A percentile compares a stretch with the other conserved stretches of the same genome.
Evolutionary conservation across 2,329 filamentous ascomycete genomes (phyloP).

Genomic region (Trematosphaeria pertusa): DNA sequence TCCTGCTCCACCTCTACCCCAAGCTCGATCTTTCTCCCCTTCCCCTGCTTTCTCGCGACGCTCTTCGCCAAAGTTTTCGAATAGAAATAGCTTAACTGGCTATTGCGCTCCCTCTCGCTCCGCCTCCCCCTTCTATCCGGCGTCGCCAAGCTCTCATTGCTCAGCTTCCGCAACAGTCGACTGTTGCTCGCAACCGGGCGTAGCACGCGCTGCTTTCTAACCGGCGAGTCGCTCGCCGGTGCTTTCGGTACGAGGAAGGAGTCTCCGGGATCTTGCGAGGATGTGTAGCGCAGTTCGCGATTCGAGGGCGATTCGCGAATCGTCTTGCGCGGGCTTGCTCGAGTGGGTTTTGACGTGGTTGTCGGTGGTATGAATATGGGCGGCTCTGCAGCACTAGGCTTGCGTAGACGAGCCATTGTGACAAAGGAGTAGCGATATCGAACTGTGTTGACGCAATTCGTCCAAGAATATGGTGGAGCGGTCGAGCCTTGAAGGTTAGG

Average conservation of each 20-base stretch:
- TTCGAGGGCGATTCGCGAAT: conserved; percentile 27
- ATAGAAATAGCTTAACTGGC: conserved; percentile 27
- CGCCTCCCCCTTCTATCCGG: conserved; percentile 31
- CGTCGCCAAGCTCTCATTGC: conserved; percentile 37
- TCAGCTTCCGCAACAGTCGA: conserved; percentile 33
- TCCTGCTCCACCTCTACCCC: conserved; percentile 12
- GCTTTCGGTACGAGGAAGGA: conserved; percentile 32
- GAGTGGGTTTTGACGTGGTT: conserved; percentile 23
- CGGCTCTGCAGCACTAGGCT: conserved; percentile 35
- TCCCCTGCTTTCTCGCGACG: conserved; percentile 28
- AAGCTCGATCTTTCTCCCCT: conserved; percentile 11
- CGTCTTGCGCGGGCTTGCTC: conserved; percentile 38
- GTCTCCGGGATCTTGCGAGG: conserved; percentile 29
- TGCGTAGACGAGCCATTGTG: conserved; percentile 46
- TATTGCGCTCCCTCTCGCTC: conserved; percentile 12
- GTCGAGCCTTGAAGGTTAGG: background rate
- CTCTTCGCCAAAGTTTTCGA: conserved; percentile 39
- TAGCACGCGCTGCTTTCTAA: conserved; percentile 41
- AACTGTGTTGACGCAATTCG: conserved; percentile 5
- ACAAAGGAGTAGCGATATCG: conserved; percentile 6
- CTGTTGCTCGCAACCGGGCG: conserved; percentile 42
- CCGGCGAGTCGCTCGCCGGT: conserved; percentile 22
- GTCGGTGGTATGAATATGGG: conserved; percentile 23
- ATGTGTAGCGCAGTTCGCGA: conserved; percentile 31
- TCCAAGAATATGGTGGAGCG: conserved; percentile 8